A percentile compares a stretch with the other conserved stretches of the same genome.
Evolutionary conservation across 2,329 filamentous ascomycete genomes (phyloP).

Genomic region (Juglanconis sp.): DNA sequence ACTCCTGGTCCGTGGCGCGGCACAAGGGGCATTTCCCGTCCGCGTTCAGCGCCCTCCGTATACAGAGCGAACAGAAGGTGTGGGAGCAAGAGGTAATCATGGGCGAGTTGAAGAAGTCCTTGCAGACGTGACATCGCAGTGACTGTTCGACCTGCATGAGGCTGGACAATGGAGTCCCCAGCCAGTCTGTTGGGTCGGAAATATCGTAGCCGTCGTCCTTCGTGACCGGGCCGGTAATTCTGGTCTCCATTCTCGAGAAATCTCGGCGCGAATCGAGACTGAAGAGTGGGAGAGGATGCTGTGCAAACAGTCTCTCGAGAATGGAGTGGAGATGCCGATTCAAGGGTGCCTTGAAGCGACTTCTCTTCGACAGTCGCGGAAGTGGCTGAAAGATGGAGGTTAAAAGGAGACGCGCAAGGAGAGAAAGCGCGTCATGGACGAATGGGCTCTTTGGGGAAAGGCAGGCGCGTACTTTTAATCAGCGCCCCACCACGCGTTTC

Average conservation of each 20-base stretch:
- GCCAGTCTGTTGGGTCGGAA: constrained; percentile 72
- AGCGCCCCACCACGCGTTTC: constrained; percentile 8
- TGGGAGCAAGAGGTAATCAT: constrained; percentile 94
- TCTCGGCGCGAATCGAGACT: neutral
- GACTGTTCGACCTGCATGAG: constrained; percentile 75
- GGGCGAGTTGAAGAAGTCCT: constrained; percentile 92
- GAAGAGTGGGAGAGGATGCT: too few species aligned
- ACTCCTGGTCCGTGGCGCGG: constrained; percentile 73
- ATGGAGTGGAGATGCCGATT: neutral
- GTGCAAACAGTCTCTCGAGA: neutral
- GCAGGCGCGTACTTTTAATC: neutral
- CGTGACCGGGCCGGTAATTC: constrained; percentile 2
- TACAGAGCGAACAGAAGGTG: constrained; percentile 95
- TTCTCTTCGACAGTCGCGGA: neutral
- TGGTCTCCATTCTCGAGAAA: constrained; percentile 3
- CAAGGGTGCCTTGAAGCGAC: neutral
- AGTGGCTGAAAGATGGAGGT: neutral
- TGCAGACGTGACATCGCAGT: constrained; percentile 94
- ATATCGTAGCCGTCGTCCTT: constrained; percentile 25
- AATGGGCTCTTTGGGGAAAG: neutral
- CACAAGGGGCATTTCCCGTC: constrained; percentile 90
- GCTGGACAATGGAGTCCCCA: constrained; percentile 62
- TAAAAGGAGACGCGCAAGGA: neutral
- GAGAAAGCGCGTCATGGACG: constrained; percentile 5
- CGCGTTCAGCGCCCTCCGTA: constrained; percentile 75